These are phyloP conservation scores for Trebouxia gelatinosa DNA, from an alignment of 163 green algal species.

Conservation along the genomic window DNA sequence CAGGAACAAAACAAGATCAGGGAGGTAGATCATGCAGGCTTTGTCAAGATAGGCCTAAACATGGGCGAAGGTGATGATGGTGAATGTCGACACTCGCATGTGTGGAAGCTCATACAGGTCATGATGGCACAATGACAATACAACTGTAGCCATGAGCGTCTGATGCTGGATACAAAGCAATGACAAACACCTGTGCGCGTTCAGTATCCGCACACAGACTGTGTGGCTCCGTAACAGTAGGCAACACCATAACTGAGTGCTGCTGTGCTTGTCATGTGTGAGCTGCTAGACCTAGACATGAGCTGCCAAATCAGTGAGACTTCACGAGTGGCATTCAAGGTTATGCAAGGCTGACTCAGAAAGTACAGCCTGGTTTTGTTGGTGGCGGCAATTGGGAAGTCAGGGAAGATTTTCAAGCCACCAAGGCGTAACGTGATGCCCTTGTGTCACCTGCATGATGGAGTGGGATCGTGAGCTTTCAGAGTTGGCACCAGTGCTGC, in stretches of 20 bases:
- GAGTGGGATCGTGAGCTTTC: slow-evolving; percentile 92
- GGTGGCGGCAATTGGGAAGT: not conserved
- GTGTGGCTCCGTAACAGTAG: too few relatives aligned
- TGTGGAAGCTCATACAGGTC: not conserved
- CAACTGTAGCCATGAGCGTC: not conserved
- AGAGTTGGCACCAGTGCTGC: slow-evolving; percentile 93
- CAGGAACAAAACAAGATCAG: slow-evolving; percentile 35
- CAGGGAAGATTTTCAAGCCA: not conserved
- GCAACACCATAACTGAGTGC: too few relatives aligned
- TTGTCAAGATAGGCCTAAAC: not conserved
- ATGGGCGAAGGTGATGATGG: not conserved
- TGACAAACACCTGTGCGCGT: too few relatives aligned
- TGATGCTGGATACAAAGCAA: not conserved
- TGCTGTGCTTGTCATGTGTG: not conserved
- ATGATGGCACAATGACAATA: not conserved
- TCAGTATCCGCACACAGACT: too few relatives aligned
- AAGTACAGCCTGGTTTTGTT: too few relatives aligned
- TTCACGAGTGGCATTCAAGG: too few relatives aligned
- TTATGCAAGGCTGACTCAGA: too few relatives aligned
- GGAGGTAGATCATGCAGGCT: not conserved
- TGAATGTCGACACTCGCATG: not conserved
- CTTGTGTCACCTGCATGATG: slow-evolving; percentile 79
- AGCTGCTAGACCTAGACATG: not conserved
- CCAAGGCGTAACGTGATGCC: not conserved
- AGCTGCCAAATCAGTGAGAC: too few relatives aligned